Evolutionary conservation across 208 protist species (phyloP).

Genomic region (Acanthamoeba lugdunensis): DNA sequence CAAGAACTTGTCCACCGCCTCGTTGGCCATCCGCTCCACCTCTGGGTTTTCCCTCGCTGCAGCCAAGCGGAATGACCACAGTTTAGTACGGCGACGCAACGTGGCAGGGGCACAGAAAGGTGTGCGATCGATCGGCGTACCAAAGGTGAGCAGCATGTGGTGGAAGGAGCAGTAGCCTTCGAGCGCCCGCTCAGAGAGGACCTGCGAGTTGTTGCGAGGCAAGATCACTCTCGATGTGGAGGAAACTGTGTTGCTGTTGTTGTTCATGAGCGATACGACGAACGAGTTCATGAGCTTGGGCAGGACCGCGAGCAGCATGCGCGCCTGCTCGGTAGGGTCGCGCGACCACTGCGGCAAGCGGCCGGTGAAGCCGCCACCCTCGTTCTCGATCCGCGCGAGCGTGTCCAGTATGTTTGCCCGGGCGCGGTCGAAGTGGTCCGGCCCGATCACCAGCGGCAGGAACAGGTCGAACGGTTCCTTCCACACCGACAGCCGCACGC

Average conservation of each 20-base stretch:
- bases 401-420: neutral
- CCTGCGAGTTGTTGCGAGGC: neutral
- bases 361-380: neutral
- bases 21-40: neutral
- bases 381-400: neutral
- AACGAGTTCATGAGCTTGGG: conserved; percentile 70
- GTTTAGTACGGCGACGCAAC: neutral
- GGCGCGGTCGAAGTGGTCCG: neutral
- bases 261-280: conserved; percentile 61
- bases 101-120: neutral
- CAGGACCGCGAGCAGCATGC: neutral
- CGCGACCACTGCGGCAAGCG: neutral
- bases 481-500: conserved; percentile 59
- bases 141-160: conserved; percentile 59
- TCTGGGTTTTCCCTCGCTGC: conserved; percentile 19
- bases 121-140: neutral
- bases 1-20: neutral
- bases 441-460: conserved; percentile 34
- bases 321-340: neutral
- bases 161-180: conserved; percentile 72
- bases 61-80: neutral
- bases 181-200: conserved; percentile 55
- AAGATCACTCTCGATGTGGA: neutral
- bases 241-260: neutral
- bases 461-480: conserved; percentile 35